phyloP scores from a whole-genome alignment of 768 basidiomycete genomes.

The Rubroboletus pulcherrimus region DNA sequence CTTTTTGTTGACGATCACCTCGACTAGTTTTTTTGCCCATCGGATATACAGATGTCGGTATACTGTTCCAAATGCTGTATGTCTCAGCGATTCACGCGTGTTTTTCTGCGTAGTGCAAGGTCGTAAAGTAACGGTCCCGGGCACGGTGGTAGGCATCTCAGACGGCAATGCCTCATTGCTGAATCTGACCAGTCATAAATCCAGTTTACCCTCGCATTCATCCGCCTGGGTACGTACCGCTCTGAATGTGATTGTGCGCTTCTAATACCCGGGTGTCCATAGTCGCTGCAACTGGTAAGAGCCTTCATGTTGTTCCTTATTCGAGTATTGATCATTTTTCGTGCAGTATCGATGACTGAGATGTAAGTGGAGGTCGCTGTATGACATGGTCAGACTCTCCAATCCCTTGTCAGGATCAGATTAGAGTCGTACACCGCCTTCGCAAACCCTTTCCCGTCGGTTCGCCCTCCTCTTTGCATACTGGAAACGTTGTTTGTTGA shows the following conservation, averaged over 20 bases:
- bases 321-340: neutral
- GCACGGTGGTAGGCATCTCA: constrained; percentile 12
- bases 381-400: neutral
- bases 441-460: constrained; percentile 7
- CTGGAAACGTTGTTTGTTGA: neutral
- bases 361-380: constrained; percentile 12
- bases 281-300: constrained; percentile 23
- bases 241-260: too few relatives aligned
- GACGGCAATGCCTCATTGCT: neutral
- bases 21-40: constrained; percentile 22
- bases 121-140: constrained; percentile 10
- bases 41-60: constrained; percentile 24
- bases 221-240: constrained; percentile 16
- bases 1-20: neutral
- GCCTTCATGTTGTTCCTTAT: neutral
- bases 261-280: neutral
- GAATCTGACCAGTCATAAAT: neutral
- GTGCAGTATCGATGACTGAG: constrained; percentile 19
- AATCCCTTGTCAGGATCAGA: constrained; percentile 9
- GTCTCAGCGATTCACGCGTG: neutral
- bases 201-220: constrained; percentile 15
- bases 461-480: neutral
- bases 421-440: constrained; percentile 10
- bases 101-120: constrained; percentile 12
- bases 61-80: neutral